Base-by-base conservation (phyloP, 83 land plant species). In the Isoetes engelmannii region DNA sequence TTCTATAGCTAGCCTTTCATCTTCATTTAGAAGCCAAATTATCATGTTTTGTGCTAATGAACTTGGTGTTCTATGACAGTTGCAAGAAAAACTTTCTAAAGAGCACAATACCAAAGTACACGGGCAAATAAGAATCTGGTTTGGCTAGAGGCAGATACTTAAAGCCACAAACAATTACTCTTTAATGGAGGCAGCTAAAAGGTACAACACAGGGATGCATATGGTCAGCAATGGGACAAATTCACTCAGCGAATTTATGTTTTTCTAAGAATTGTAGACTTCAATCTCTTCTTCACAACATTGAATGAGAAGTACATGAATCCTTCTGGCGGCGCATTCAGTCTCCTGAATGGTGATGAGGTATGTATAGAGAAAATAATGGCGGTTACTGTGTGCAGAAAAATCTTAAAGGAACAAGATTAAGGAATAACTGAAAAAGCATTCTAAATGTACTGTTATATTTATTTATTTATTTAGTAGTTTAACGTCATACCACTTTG, bases 121-220 rank as follows among this genome's bases (percentile, higher is more conserved):
- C 57, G 96, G 92, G 18, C 88, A 96, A 44, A 85, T 93, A 43
- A 81, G 87, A 76, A 57, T 93, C 60, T 93, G 98, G 98, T 79
- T 90, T 79, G 98, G 98, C 50, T 53, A 89, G 49, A 84, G 98
- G 51, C 98, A 93, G 72, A 93, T 93, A 44, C 77, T 93, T 79
- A 93, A 93, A 75, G 83, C 98, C 47, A 87, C 92, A 44, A 89
- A 93, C 64, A 72, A 69, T 18, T 75, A 89, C 44, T 67, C 90
- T 43, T 59, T 81, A 44, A 85, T 87, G 67, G 81, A 91, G 48
- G 74, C 74, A 17, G 96, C 98, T 44, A 76, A 84, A 55, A 83
- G 87, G 64, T 83, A 77, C 8, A 65, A 80, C 19, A 93, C 98
- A 17, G 98, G 98, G 49, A 90, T 93, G 62, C 96, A 93, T 74